These are phyloP conservation scores for Alternaria sp. DNA, from an alignment of 2,329 filamentous ascomycete genomes.

Conservation along the genomic window DNA sequence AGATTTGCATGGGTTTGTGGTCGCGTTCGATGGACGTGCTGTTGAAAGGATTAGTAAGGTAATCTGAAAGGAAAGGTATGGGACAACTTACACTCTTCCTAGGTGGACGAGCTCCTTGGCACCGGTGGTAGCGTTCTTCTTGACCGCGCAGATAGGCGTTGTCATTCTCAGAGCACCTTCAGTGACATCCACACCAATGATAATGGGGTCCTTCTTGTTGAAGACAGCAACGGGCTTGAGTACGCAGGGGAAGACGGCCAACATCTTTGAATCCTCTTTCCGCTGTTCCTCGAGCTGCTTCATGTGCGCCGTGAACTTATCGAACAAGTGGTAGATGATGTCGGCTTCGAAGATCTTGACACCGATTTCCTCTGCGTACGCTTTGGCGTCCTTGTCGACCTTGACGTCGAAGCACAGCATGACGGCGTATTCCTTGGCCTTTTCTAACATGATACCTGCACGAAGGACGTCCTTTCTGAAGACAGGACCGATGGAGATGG, in stretches of 20 bases:
- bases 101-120: conserved; percentile 83
- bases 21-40: conserved; percentile 97
- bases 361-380: conserved; percentile 89
- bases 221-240: conserved; percentile 90
- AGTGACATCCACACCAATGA: conserved; percentile 93
- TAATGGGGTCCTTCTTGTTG: conserved; percentile 97
- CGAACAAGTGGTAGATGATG: conserved; percentile 99
- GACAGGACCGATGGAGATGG: conserved; percentile 95
- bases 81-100: conserved; percentile 83
- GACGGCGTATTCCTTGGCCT: conserved; percentile 91
- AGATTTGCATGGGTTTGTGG: conserved; percentile 90
- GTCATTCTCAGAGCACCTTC: conserved; percentile 86
- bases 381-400: conserved; percentile 93
- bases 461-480: conserved; percentile 98
- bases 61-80: not conserved
- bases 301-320: conserved; percentile 96
- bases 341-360: conserved; percentile 99
- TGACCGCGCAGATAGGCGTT: conserved; percentile 88
- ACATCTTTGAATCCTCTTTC: conserved; percentile 94
- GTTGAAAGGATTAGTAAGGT: conserved; percentile 19
- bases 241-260: conserved; percentile 96
- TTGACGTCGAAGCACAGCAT: conserved; percentile 99
- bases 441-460: conserved; percentile 93
- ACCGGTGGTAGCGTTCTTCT: conserved; percentile 77
- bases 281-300: conserved; percentile 82